phyloP scores from a whole-genome alignment of 2,329 filamentous ascomycete genomes.

The Hymenotorrendiella dingleyae region DNA sequence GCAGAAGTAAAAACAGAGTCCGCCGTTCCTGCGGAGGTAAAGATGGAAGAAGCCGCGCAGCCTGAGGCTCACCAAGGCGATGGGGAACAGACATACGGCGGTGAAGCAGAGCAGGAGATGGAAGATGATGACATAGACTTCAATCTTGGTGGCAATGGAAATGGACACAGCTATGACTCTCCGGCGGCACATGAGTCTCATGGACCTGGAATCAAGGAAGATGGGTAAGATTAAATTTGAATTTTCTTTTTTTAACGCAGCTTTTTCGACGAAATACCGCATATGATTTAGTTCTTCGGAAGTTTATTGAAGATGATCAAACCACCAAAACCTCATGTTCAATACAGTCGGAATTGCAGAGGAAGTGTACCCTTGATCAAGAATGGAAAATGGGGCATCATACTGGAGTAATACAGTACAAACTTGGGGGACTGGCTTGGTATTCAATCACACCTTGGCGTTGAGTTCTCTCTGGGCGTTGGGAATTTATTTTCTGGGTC shows the following conservation, averaged over 20 bases:
- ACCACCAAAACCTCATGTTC: too few species aligned
- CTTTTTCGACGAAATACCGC: too few species aligned
- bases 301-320: too few species aligned
- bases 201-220: conserved; percentile 76
- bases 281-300: too few species aligned
- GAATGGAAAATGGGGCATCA: neutral
- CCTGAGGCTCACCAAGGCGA: conserved; percentile 35
- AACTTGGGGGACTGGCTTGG: neutral
- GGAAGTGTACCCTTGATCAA: neutral
- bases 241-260: conserved; percentile 13
- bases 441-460: too few species aligned
- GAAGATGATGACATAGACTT: conserved; percentile 53
- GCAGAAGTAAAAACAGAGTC: conserved; percentile 25
- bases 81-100: conserved; percentile 34
- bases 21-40: conserved; percentile 21
- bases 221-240: conserved; percentile 65
- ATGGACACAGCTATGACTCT: conserved; percentile 29
- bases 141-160: conserved; percentile 48
- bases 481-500: neutral
- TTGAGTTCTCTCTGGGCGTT: too few species aligned
- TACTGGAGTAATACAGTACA: neutral
- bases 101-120: conserved; percentile 42
- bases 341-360: neutral
- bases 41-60: conserved; percentile 19
- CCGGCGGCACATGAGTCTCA: conserved; percentile 32